A percentile compares a stretch with the other conserved stretches of the same genome.
Evolutionary conservation across 495 filamentous ascomycete genomes (phyloP).

Genomic region (Tuber indicum): DNA sequence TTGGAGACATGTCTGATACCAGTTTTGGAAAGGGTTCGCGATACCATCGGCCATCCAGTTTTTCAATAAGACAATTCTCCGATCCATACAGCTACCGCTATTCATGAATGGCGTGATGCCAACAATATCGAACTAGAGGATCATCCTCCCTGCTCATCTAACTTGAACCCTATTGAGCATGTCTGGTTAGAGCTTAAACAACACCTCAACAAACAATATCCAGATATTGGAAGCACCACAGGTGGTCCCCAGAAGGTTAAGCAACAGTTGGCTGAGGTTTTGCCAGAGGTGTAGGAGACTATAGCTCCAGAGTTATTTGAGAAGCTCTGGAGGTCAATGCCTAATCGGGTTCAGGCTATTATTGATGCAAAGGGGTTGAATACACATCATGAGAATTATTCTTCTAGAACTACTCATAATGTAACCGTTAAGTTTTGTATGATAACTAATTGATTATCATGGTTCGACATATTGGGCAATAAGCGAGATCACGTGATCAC

Average conservation of each 20-base stretch:
- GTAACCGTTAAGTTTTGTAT: too few species aligned
- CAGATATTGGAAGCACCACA: too few species aligned
- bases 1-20: background rate
- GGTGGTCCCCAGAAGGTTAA: background rate
- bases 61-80: slow-evolving; percentile 27
- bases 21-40: too few species aligned
- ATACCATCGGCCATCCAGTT: too few species aligned
- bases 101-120: too few species aligned
- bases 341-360: slow-evolving; percentile 9
- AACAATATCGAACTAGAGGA: slow-evolving; percentile 31
- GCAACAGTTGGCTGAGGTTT: background rate
- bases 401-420: too few species aligned
- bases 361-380: background rate
- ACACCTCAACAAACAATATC: slow-evolving; percentile 8
- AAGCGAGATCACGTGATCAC: too few species aligned
- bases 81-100: slow-evolving; percentile 10
- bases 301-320: slow-evolving; percentile 22
- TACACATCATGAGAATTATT: too few species aligned
- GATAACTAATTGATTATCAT: too few species aligned
- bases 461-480: too few species aligned
- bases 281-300: slow-evolving; percentile 10
- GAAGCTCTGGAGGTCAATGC: slow-evolving; percentile 20
- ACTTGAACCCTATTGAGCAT: slow-evolving; percentile 42
- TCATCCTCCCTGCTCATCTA: slow-evolving; percentile 37
- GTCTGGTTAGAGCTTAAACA: slow-evolving; percentile 36